Evolutionary conservation across 75 land plant genomes (phyloP), one percentile per base, ranked within the genome.

Genomic region (Pseudotsuga menziesii): DNA sequence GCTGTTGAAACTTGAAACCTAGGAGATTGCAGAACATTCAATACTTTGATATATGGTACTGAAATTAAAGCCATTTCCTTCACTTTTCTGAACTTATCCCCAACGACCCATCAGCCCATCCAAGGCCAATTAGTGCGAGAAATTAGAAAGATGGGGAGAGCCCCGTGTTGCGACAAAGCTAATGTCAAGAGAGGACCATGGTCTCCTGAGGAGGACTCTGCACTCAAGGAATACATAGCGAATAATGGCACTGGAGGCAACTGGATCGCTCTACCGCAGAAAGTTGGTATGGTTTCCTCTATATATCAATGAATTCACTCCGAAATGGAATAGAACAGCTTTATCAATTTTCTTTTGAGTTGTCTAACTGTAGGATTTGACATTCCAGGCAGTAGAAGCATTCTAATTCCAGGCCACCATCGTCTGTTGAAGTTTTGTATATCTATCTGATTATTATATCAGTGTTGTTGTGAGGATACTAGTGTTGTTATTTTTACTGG

Each of bases 201-300:
- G 95, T 89, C 95, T 0, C 91, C 91, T 8, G 93, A 93, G 32
- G 95, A 93, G 76, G 95, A 93, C 77, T 85, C 84, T 82, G 91
- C 91, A 85, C 86, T 93, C 25, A 83, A 90, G 64, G 81, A 89
- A 55, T 91, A 91, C 75, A 89, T 93, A 39, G 91, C 90, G 26
- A 93, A 91, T 23, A 89, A 92, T 61, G 95, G 95, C 56, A 89
- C 93, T 48, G 82, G 82, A 84, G 79, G 89, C 14, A 93, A 91
- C 67, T 93, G 95, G 95, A 87, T 93, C 25, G 84, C 89, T 66
- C 85, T 93, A 16, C 95, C 95, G 61, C 91, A 93, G 75, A 89
- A 91, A 77, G 95, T 91, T 26, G 95, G 95, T 93, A 41, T 57
- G 4, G 19, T 16, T 6, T 9, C 20, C 17, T 61, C 44, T 17